These are phyloP conservation scores for Pseudonitzschia pungens DNA, from an alignment of 108 stramenopile species.

Conservation along the genomic window DNA sequence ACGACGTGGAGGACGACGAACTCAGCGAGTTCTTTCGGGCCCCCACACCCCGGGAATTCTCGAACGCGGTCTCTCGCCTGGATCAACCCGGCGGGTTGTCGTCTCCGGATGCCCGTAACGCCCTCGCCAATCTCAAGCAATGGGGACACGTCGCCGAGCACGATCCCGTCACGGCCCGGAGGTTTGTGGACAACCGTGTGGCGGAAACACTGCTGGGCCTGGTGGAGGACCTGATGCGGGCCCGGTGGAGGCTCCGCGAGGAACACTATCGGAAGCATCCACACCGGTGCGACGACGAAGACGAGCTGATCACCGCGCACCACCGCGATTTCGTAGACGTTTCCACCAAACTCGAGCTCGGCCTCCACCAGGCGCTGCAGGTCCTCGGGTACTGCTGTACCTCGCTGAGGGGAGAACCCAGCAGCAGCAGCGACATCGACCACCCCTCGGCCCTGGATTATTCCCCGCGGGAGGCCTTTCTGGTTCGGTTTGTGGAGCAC, in stretches of 20 bases:
- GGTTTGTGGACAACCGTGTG: background rate
- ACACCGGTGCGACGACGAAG: background rate
- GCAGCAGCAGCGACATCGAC: background rate
- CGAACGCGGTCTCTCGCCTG: background rate
- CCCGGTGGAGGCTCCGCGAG: background rate
- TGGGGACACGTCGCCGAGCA: conserved; percentile 8
- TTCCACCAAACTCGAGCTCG: background rate
- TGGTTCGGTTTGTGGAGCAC: background rate
- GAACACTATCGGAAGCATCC: background rate
- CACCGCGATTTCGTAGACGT: background rate
- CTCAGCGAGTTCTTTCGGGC: conserved; percentile 8
- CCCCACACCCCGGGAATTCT: background rate
- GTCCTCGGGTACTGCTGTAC: background rate
- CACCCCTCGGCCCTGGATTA: too few relatives aligned
- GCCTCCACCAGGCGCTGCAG: conserved; percentile 11
- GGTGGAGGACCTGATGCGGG: background rate
- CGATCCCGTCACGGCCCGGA: background rate
- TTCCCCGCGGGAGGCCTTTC: background rate
- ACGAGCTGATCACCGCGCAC: background rate
- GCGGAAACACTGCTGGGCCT: background rate
- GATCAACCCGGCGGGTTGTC: background rate
- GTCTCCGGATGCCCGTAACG: background rate
- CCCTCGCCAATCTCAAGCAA: background rate
- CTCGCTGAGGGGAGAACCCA: background rate
- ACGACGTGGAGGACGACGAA: background rate